These are phyloP conservation scores for Diplodia intermedia DNA, from an alignment of 2,329 filamentous ascomycete genomes.

Conservation along the genomic window DNA sequence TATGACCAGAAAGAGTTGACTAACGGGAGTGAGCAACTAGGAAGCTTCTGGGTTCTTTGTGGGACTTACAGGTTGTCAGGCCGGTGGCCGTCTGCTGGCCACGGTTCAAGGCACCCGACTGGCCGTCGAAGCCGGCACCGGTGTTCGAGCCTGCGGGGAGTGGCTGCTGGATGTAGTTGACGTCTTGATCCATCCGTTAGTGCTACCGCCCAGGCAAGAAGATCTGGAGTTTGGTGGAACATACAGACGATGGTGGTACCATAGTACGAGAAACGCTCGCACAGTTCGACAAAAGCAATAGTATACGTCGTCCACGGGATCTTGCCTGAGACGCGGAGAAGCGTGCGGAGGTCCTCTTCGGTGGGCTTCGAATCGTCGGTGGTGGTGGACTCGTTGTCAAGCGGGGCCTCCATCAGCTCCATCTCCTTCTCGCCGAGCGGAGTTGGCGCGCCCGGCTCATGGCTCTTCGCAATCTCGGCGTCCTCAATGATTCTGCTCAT, in stretches of 20 bases:
- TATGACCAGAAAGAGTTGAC: constrained; percentile 52
- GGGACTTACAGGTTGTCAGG: constrained; percentile 42
- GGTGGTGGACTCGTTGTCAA: constrained; percentile 34
- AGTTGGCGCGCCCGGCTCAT: constrained; percentile 45
- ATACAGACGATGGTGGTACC: constrained; percentile 71
- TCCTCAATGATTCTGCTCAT: constrained; percentile 24
- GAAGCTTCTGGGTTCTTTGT: neutral
- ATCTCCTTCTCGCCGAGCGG: constrained; percentile 44
- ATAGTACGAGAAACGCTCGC: constrained; percentile 81
- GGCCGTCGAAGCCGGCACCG: constrained; percentile 40
- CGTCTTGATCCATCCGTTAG: constrained; percentile 40
- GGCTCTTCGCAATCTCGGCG: constrained; percentile 45
- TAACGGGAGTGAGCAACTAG: constrained; percentile 32
- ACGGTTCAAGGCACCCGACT: constrained; percentile 47
- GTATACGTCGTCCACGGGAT: constrained; percentile 72
- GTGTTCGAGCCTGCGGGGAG: constrained; percentile 46
- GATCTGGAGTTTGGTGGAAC: constrained; percentile 37
- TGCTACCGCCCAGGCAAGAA: neutral
- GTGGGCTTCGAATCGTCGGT: constrained; percentile 57
- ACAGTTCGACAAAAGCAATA: constrained; percentile 75
- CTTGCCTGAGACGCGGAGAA: constrained; percentile 68
- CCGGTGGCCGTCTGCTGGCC: constrained; percentile 48
- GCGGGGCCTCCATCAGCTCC: constrained; percentile 41
- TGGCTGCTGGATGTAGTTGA: constrained; percentile 50
- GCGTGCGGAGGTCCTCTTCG: constrained; percentile 66